Percentiles rank a stretch among this genome's conserved stretches.
Evolutionary conservation across 495 filamentous ascomycete genomes (phyloP).

Genomic region (Neurospora pannonica): DNA sequence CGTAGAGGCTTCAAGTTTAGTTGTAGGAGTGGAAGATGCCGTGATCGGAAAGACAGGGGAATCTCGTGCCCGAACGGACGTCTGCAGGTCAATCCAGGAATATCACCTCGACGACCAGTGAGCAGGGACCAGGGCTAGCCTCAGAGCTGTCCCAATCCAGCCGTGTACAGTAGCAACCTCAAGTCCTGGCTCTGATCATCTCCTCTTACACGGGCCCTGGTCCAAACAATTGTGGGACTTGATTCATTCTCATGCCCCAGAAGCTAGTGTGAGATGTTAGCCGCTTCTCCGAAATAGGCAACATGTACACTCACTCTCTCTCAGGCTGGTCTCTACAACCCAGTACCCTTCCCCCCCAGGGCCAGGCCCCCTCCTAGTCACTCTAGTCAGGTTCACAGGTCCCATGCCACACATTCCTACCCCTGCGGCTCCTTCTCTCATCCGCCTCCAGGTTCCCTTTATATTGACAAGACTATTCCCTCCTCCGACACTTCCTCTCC

Average conservation of each 20-base stretch:
- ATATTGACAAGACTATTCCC: constrained; percentile 19
- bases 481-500: constrained; percentile 7
- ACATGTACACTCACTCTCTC: not conserved
- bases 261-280: not conserved
- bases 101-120: not conserved
- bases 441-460: constrained; percentile 7
- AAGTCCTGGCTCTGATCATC: not conserved
- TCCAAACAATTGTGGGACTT: not conserved
- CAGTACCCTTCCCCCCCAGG: not conserved
- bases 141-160: not conserved
- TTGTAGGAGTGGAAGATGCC: not conserved
- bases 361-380: constrained; percentile 5
- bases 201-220: not conserved
- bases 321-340: not conserved
- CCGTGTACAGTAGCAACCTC: not conserved
- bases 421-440: constrained; percentile 7
- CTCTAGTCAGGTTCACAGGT: not conserved
- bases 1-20: not conserved
- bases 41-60: not conserved
- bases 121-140: not conserved
- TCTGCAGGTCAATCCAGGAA: not conserved
- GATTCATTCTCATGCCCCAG: not conserved
- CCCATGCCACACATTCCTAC: constrained; percentile 12
- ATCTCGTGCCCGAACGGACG: not conserved
- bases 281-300: not conserved